phyloP scores from a whole-genome alignment of 2,329 filamentous ascomycete genomes.

The Magnaporthiopsis poae region DNA sequence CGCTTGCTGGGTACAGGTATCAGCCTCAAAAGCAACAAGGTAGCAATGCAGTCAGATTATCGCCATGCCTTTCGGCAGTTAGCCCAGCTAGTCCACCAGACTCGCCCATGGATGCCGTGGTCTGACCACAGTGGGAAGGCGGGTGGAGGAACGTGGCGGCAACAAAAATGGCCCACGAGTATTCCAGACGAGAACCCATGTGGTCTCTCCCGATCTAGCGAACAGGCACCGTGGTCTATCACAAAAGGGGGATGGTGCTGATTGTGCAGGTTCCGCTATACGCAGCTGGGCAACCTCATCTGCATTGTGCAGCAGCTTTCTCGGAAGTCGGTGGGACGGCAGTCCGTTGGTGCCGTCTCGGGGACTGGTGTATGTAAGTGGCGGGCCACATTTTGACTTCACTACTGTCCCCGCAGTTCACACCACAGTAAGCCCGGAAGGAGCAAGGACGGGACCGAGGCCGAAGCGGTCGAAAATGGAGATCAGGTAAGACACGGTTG shows the following conservation, averaged over 20 bases:
- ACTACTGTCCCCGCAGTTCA: neutral
- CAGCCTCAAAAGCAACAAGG: no score
- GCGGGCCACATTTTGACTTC: neutral
- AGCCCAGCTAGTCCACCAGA: no score
- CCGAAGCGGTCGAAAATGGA: neutral
- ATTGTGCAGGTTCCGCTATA: neutral
- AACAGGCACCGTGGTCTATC: neutral
- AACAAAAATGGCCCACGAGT: neutral
- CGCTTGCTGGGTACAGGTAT: no score
- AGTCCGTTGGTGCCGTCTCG: no score
- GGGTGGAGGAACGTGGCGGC: neutral
- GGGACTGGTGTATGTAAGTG: no score
- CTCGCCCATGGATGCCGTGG: neutral
- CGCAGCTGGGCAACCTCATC: neutral
- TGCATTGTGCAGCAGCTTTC: neutral
- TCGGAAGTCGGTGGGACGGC: no score
- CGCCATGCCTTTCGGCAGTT: no score
- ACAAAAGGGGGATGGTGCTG: neutral
- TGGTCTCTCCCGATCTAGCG: neutral
- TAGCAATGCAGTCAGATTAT: no score
- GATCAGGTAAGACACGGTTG: neutral
- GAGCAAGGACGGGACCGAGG: neutral
- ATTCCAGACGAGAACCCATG: neutral
- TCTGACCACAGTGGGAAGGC: neutral
- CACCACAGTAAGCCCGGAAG: neutral